These are phyloP conservation scores for Apostasia ramifera DNA, from an alignment of 106 monocot genomes.

Conservation along the genomic window DNA sequence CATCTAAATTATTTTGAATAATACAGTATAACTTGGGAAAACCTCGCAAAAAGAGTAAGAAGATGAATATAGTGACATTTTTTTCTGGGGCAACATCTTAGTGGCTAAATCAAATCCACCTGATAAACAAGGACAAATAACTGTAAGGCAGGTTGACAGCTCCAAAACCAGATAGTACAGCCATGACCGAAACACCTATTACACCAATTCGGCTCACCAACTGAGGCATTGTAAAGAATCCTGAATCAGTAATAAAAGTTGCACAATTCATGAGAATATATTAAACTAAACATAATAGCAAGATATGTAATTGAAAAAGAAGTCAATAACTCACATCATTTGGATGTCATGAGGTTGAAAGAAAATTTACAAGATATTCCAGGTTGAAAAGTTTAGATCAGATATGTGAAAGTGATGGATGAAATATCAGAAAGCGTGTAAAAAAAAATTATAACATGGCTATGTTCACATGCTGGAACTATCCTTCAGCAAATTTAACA, in stretches of 20 bases:
- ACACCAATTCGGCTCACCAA: conserved; percentile 95
- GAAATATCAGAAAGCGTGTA: conserved; percentile 1
- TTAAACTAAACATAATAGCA: neutral
- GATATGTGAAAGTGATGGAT: neutral
- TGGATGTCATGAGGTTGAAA: neutral
- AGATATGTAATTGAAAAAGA: neutral
- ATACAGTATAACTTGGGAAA: too few relatives aligned
- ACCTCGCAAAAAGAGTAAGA: too few relatives aligned
- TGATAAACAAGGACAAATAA: conserved; percentile 97
- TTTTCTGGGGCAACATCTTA: neutral
- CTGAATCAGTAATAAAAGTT: conserved; percentile 31
- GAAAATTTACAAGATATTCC: neutral
- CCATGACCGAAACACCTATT: conserved; percentile 94
- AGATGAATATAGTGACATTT: too few relatives aligned
- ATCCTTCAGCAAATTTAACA: neutral
- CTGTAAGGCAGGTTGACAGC: conserved; percentile 95
- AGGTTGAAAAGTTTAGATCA: neutral
- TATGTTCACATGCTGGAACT: neutral
- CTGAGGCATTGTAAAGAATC: conserved; percentile 90
- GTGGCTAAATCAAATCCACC: conserved; percentile 29
- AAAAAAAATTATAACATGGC: neutral
- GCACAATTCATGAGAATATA: neutral
- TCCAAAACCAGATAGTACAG: conserved; percentile 94
- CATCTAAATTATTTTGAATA: too few relatives aligned
- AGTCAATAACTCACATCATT: neutral